These are phyloP conservation scores for Castanea crenata DNA, from an alignment of 306 rosid genomes.

Conservation along the genomic window DNA sequence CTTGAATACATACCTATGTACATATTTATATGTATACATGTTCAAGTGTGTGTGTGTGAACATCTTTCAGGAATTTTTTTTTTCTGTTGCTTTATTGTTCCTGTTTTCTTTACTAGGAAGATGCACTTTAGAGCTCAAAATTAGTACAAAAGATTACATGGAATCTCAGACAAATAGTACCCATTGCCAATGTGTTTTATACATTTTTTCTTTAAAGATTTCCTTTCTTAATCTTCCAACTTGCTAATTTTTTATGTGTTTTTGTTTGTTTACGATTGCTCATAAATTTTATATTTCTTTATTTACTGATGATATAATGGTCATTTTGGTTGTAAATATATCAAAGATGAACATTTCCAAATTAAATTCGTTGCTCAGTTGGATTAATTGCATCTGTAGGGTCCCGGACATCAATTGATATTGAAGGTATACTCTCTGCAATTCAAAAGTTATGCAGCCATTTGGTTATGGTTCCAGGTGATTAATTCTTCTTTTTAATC, in stretches of 20 bases:
- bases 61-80: neutral
- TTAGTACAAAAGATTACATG: neutral
- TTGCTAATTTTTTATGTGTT: neutral
- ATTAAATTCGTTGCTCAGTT: slow-evolving; percentile 24
- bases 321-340: neutral
- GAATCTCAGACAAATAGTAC: neutral
- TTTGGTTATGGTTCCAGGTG: slow-evolving; percentile 91
- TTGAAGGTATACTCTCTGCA: slow-evolving; percentile 68
- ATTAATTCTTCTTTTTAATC: slow-evolving; percentile 11
- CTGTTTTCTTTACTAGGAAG: neutral
- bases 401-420: slow-evolving; percentile 46
- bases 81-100: neutral
- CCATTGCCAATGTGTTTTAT: neutral
- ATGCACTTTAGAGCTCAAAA: neutral
- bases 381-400: slow-evolving; percentile 48
- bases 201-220: neutral
- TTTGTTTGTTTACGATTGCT: neutral
- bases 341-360: neutral
- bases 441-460: slow-evolving; percentile 73
- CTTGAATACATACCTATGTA: too few species aligned
- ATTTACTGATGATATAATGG: neutral
- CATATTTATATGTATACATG: too few species aligned
- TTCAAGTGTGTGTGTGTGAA: too few species aligned
- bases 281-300: neutral
- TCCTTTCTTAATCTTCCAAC: neutral